These are phyloP conservation scores for Dissophora globulifera DNA, from an alignment of 192 early-diverging fungal species.

Conservation along the genomic window DNA sequence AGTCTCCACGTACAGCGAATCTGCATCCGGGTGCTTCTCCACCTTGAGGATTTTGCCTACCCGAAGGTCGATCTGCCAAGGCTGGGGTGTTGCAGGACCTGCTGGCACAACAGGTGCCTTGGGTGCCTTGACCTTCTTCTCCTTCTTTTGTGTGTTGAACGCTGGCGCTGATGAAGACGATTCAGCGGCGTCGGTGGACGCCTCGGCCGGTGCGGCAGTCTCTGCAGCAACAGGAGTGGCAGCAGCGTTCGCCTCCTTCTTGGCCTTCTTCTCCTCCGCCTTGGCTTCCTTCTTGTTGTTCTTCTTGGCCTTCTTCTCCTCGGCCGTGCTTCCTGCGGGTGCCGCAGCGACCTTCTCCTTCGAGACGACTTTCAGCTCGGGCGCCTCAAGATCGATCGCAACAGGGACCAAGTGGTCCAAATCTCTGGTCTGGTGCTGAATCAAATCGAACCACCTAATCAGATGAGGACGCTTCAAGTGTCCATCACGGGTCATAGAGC, in stretches of 20 bases:
- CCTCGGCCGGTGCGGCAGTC: conserved; percentile 31
- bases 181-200: conserved; percentile 31
- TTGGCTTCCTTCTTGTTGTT: conserved; percentile 54
- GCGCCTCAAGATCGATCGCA: conserved; percentile 65
- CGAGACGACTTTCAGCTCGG: conserved; percentile 46
- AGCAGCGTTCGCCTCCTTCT: conserved; percentile 41
- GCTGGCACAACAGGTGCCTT: conserved; percentile 58
- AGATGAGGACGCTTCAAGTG: conserved; percentile 69
- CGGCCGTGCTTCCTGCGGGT: conserved; percentile 10
- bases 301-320: conserved; percentile 55
- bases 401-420: conserved; percentile 60
- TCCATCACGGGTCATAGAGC: conserved; percentile 62
- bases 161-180: conserved; percentile 36
- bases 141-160: conserved; percentile 68
- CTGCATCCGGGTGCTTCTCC: conserved; percentile 94
- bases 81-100: conserved; percentile 61
- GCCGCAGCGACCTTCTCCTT: conserved; percentile 55
- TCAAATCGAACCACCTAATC: conserved; percentile 82
- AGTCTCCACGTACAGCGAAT: conserved; percentile 95
- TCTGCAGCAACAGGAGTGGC: conserved; percentile 32
- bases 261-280: conserved; percentile 62
- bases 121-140: conserved; percentile 68
- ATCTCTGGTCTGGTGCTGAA: conserved; percentile 71
- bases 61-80: conserved; percentile 91
- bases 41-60: conserved; percentile 89